Conservation (phyloP, 1,139 yeast genomes). For the Pichia inconspicua region DNA sequence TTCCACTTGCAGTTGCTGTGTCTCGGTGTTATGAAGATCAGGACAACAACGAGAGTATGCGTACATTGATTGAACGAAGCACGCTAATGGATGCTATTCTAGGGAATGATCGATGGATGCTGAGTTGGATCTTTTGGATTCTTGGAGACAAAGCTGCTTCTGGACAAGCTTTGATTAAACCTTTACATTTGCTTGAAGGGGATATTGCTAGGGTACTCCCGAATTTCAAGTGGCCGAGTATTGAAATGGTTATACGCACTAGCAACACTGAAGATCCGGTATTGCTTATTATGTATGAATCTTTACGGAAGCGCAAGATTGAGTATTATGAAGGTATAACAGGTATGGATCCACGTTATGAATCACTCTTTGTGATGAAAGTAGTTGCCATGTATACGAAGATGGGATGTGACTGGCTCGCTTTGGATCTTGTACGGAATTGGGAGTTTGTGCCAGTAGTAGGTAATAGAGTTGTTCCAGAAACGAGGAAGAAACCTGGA, state of each 20-base stretch:
- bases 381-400: conserved; percentile 63
- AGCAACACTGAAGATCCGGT: conserved; percentile 65
- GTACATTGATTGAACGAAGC: conserved; percentile 41
- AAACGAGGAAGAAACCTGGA: conserved; percentile 11
- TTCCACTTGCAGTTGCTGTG: conserved; percentile 69
- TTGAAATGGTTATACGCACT: conserved; percentile 34
- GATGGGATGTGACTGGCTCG: conserved; percentile 87
- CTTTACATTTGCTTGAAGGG: conserved; percentile 41
- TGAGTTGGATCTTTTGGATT: conserved; percentile 79
- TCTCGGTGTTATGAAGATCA: conserved; percentile 61
- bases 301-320: conserved; percentile 45
- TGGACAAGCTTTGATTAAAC: conserved; percentile 56
- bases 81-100: conserved; percentile 51
- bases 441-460: conserved; percentile 49
- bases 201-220: conserved; percentile 27
- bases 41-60: conserved; percentile 47
- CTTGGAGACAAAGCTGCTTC: conserved; percentile 44
- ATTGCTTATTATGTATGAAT: conserved; percentile 55
- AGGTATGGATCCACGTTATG: conserved; percentile 41
- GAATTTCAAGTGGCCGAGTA: conserved; percentile 19
- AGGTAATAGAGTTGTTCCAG: not conserved
- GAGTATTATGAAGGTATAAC: conserved; percentile 43
- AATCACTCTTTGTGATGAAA: conserved; percentile 53
- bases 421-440: conserved; percentile 50
- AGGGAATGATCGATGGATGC: conserved; percentile 72